Percentiles rank a stretch among this genome's conserved stretches.
Conservation (phyloP, 257 asterid species). For the Solanum etuberosum region DNA sequence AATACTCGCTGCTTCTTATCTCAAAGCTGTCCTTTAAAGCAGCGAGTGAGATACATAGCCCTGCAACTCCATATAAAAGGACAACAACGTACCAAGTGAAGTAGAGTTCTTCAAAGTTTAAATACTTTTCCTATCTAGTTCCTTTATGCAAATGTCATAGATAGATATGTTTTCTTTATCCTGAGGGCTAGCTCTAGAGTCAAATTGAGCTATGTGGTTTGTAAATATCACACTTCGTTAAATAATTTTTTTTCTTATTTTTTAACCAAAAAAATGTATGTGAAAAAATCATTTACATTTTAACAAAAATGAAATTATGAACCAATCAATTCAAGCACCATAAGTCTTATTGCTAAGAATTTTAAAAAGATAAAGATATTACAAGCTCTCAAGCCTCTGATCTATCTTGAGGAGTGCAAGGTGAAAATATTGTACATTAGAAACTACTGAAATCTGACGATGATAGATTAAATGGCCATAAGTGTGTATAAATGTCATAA, state of each 20-base stretch:
- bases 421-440: background rate
- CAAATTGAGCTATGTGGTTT: too few species aligned
- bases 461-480: background rate
- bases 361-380: background rate
- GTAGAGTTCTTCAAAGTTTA: background rate
- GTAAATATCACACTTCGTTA: too few species aligned
- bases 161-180: too few species aligned
- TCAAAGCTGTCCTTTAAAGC: background rate
- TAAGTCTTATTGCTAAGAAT: too few species aligned
- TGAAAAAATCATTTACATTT: too few species aligned
- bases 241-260: too few species aligned
- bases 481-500: background rate
- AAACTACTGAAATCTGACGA: background rate
- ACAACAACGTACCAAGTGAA: background rate
- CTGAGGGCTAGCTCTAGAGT: too few species aligned
- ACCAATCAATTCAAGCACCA: too few species aligned
- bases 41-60: background rate
- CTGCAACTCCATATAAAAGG: background rate
- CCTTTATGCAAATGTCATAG: too few species aligned
- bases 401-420: background rate
- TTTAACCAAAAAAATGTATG: too few species aligned
- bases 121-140: background rate
- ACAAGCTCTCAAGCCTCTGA: background rate
- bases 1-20: background rate
- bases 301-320: too few species aligned